Evolutionary conservation across 768 basidiomycete genomes (phyloP).

Genomic region (Russula emetica): DNA sequence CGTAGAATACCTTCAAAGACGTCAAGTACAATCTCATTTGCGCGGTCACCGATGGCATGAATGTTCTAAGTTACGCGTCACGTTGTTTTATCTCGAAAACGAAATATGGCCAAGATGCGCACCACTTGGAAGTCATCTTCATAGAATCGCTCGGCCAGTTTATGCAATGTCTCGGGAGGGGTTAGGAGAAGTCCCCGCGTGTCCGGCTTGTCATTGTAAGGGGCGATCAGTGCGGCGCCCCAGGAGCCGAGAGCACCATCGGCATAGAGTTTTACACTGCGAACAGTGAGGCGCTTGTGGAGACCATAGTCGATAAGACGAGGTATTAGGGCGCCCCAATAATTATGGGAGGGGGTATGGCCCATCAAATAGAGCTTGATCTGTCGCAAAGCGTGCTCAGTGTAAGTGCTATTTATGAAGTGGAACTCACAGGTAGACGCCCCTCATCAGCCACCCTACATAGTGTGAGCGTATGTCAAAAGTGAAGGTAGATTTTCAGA

Average conservation of each 20-base stretch:
- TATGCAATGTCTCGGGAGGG: slow-evolving; percentile 48
- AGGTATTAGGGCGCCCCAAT: slow-evolving; percentile 38
- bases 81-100: background rate
- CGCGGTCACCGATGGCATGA: slow-evolving; percentile 85
- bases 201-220: slow-evolving; percentile 77
- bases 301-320: slow-evolving; percentile 35
- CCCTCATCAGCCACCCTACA: slow-evolving; percentile 63
- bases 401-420: background rate
- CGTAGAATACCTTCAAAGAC: slow-evolving; percentile 62
- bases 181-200: slow-evolving; percentile 66
- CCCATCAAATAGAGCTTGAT: slow-evolving; percentile 64
- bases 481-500: background rate
- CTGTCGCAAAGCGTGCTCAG: slow-evolving; percentile 32
- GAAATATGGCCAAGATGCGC: slow-evolving; percentile 30
- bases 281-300: slow-evolving; percentile 36
- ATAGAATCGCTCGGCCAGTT: slow-evolving; percentile 59
- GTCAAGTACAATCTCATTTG: slow-evolving; percentile 78
- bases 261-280: slow-evolving; percentile 68
- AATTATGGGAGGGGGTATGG: slow-evolving; percentile 34
- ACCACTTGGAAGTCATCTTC: slow-evolving; percentile 82
- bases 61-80: slow-evolving; percentile 64
- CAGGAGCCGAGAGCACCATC: slow-evolving; percentile 92
- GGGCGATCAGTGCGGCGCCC: slow-evolving; percentile 83
- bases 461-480: slow-evolving; percentile 15
- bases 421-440: slow-evolving; percentile 57